Conservation (phyloP, 2,329 filamentous ascomycete species). For the Neopestalotiopsis rosae region DNA sequence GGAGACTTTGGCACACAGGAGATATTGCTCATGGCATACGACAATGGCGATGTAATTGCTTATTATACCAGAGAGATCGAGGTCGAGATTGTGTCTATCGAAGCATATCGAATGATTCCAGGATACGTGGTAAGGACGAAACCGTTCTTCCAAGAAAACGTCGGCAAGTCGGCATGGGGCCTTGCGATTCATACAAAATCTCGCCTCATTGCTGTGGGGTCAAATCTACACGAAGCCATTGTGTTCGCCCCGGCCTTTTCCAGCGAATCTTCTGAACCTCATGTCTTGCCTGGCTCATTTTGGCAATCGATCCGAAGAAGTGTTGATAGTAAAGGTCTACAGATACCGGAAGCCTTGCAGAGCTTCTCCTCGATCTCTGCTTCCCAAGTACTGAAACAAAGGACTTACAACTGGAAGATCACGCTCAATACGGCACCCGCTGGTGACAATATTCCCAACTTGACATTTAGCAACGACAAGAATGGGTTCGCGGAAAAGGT, state of each 20-base stretch:
- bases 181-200: constrained; percentile 80
- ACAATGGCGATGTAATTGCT: constrained; percentile 77
- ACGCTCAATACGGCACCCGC: constrained; percentile 44
- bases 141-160: constrained; percentile 76
- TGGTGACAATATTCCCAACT: constrained; percentile 56
- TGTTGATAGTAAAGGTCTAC: not conserved
- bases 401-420: constrained; percentile 56
- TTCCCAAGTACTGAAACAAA: constrained; percentile 35
- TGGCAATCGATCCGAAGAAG: not conserved
- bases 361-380: not conserved
- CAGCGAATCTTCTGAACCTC: constrained; percentile 20
- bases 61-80: constrained; percentile 66
- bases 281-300: not conserved
- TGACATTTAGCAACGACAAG: constrained; percentile 55
- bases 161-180: constrained; percentile 85
- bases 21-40: constrained; percentile 69
- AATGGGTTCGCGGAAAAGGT: constrained; percentile 55
- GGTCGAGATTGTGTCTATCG: constrained; percentile 27
- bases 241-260: constrained; percentile 41
- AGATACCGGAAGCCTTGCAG: not conserved
- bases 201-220: constrained; percentile 84
- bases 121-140: constrained; percentile 20
- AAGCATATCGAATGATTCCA: constrained; percentile 33
- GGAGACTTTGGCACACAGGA: constrained; percentile 74
- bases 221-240: constrained; percentile 62